phyloP scores from a whole-genome alignment of 2,329 filamentous ascomycete species.

The Akanthomyces lecanii region DNA sequence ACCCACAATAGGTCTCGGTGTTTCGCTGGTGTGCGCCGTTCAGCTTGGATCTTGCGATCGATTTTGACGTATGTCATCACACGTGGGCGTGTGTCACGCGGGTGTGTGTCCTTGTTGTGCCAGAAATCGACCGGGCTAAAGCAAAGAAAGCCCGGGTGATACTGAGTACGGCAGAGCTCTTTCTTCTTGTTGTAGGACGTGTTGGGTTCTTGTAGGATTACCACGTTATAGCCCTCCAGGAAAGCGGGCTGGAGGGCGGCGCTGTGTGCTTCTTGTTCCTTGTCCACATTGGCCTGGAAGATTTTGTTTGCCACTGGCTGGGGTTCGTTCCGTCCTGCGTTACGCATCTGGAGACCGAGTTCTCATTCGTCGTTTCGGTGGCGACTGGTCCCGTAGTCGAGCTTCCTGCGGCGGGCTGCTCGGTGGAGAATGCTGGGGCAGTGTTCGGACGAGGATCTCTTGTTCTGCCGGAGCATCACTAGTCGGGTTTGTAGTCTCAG shows the following conservation, averaged over 20 bases:
- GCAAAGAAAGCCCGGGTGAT: no score
- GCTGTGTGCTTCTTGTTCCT: not conserved
- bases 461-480: not conserved
- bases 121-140: no score
- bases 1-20: no score
- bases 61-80: no score
- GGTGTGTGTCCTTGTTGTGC: no score
- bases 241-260: not conserved
- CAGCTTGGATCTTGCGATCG: no score
- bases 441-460: not conserved
- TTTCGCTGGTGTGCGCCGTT: no score
- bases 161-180: no score
- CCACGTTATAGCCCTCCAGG: constrained; percentile 1
- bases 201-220: constrained; percentile 2
- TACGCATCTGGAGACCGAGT: not conserved
- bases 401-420: not conserved
- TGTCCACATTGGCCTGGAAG: constrained; percentile 1
- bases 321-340: not conserved
- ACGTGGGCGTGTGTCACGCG: no score
- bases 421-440: not conserved
- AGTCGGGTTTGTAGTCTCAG: not conserved
- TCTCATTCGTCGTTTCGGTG: not conserved
- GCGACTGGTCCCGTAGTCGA: not conserved
- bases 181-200: not conserved
- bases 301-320: not conserved